A percentile compares a stretch with the other conserved stretches of the same genome.
Conservation (phyloP, 768 basidiomycete genomes). For the Leucogyrophana mollusca region DNA sequence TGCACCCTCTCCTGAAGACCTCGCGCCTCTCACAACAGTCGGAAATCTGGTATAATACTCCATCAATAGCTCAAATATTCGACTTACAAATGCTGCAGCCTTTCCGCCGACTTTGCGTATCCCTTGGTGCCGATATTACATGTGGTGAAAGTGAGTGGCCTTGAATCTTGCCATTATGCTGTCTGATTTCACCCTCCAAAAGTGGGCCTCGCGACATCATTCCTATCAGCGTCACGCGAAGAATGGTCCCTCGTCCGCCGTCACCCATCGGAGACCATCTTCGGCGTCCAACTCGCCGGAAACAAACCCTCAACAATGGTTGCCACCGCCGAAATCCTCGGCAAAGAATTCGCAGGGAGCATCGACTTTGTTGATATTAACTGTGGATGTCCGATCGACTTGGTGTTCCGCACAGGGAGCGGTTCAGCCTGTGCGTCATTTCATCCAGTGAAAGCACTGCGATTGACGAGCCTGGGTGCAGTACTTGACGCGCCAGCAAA, state of each 20-base stretch:
- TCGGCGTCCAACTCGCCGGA: slow-evolving; percentile 93
- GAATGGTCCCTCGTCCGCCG: slow-evolving; percentile 94
- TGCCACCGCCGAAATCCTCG: slow-evolving; percentile 79
- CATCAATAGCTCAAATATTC: neutral
- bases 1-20: slow-evolving; percentile 47
- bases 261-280: slow-evolving; percentile 82
- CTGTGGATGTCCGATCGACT: slow-evolving; percentile 95
- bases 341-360: slow-evolving; percentile 57
- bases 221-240: slow-evolving; percentile 83
- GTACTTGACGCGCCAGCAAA: slow-evolving; percentile 83
- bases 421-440: slow-evolving; percentile 77
- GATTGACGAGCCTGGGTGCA: slow-evolving; percentile 23
- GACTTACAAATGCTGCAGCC: slow-evolving; percentile 48
- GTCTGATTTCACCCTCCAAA: neutral
- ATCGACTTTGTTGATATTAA: slow-evolving; percentile 95
- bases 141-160: slow-evolving; percentile 79
- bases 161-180: neutral
- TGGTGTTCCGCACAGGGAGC: slow-evolving; percentile 89
- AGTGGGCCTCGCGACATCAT: slow-evolving; percentile 94
- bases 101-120: slow-evolving; percentile 86
- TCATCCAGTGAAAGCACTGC: neutral
- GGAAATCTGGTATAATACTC: slow-evolving; percentile 76
- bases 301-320: slow-evolving; percentile 79
- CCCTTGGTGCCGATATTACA: slow-evolving; percentile 90
- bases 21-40: slow-evolving; percentile 89